These are phyloP conservation scores for Backusella tarrabulga DNA, from an alignment of 192 early-diverging fungal species.

Conservation along the genomic window DNA sequence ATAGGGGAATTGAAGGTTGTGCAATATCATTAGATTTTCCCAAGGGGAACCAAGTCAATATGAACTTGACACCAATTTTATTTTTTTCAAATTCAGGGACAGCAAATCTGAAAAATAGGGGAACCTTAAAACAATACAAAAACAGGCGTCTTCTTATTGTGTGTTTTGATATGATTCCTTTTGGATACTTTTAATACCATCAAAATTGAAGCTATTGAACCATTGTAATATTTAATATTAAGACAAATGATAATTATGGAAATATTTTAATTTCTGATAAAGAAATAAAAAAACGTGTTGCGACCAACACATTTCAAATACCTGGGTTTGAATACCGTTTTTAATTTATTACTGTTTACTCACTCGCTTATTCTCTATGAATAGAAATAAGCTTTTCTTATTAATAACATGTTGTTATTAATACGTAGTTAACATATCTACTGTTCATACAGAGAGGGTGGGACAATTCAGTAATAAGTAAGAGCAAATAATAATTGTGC, in stretches of 20 bases:
- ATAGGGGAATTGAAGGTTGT: background rate
- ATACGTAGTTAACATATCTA: too few species aligned
- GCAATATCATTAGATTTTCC: slow-evolving; percentile 14
- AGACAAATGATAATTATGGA: background rate
- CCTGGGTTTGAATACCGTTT: background rate
- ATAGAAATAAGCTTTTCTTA: too few species aligned
- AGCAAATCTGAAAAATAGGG: background rate
- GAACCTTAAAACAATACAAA: background rate
- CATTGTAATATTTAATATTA: too few species aligned
- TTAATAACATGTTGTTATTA: too few species aligned
- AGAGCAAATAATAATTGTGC: too few species aligned
- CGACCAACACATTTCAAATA: background rate
- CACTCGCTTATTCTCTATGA: too few species aligned
- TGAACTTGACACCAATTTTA: background rate
- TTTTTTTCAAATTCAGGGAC: slow-evolving; percentile 1
- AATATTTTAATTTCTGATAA: background rate
- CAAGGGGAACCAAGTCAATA: background rate
- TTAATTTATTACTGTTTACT: background rate
- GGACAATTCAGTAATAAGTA: too few species aligned
- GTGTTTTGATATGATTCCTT: too few species aligned
- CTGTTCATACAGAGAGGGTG: too few species aligned
- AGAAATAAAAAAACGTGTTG: too few species aligned
- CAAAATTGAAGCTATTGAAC: too few species aligned
- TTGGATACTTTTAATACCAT: too few species aligned
- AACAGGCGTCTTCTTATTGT: background rate